A percentile compares a stretch with the other conserved stretches of the same genome.
phyloP scores from a whole-genome alignment of 768 basidiomycete species.

The Kwoniella botswanensis region DNA sequence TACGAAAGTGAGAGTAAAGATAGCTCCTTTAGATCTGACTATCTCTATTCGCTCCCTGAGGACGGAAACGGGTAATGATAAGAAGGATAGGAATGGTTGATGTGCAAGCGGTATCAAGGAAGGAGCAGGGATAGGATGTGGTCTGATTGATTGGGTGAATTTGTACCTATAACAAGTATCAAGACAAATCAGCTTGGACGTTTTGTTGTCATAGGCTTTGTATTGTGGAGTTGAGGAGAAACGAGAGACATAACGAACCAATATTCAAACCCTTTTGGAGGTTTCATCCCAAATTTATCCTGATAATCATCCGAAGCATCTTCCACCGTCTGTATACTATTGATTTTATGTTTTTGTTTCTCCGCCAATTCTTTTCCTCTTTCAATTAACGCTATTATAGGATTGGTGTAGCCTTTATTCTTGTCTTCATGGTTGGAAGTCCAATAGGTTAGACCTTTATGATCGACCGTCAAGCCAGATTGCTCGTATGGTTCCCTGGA shows the following conservation, averaged over 20 bases:
- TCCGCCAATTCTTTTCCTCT: constrained; percentile 33
- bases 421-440: background rate
- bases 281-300: constrained; percentile 36
- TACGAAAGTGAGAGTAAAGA: constrained; percentile 44
- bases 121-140: constrained; percentile 28
- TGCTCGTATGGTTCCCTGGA: constrained; percentile 19
- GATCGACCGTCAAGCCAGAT: constrained; percentile 16
- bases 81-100: constrained; percentile 39
- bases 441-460: constrained; percentile 25
- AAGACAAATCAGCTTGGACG: no score
- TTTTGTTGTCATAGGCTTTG: no score
- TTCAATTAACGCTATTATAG: constrained; percentile 41
- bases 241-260: constrained; percentile 31
- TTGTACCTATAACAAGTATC: constrained; percentile 28
- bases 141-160: constrained; percentile 37
- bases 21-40: constrained; percentile 26
- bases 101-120: constrained; percentile 32
- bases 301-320: constrained; percentile 47
- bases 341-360: constrained; percentile 29
- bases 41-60: constrained; percentile 34
- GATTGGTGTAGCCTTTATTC: constrained; percentile 24
- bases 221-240: background rate
- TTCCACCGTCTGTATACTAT: constrained; percentile 31
- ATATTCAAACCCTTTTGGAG: constrained; percentile 42
- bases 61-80: constrained; percentile 29